Evolutionary conservation across 2,329 filamentous ascomycete species (phyloP).

Genomic region (Penicillium paneum): DNA sequence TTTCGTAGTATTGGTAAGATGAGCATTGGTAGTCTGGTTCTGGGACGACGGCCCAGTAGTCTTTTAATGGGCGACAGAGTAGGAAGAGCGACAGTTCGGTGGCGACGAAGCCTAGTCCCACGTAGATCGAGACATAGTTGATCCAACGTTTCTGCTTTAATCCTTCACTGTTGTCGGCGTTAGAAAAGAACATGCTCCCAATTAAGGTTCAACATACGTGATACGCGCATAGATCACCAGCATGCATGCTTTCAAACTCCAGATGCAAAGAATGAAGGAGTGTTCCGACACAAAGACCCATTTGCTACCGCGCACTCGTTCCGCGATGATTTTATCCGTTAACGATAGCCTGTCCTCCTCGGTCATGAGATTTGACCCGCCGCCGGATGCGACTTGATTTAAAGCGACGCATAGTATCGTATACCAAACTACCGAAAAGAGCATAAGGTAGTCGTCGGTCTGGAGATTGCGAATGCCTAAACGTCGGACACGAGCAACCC

Average conservation of each 20-base stretch:
- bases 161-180: conserved; percentile 26
- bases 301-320: conserved; percentile 56
- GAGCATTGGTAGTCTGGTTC: conserved; percentile 42
- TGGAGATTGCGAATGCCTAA: conserved; percentile 52
- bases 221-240: conserved; percentile 53
- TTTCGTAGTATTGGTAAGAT: conserved; percentile 46
- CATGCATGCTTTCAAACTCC: conserved; percentile 54
- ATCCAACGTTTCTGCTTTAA: conserved; percentile 36
- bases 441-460: conserved; percentile 56
- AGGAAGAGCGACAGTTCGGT: conserved; percentile 51
- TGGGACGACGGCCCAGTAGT: conserved; percentile 55
- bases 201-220: conserved; percentile 35
- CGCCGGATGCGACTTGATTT: conserved; percentile 53
- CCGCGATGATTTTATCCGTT: conserved; percentile 45
- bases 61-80: conserved; percentile 50
- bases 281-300: conserved; percentile 61
- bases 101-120: conserved; percentile 46
- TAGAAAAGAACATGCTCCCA: background rate
- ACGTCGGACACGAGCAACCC: conserved; percentile 40
- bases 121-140: conserved; percentile 42
- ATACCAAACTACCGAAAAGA: conserved; percentile 54
- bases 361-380: conserved; percentile 60
- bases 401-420: conserved; percentile 55
- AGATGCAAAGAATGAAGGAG: conserved; percentile 57
- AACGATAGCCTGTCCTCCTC: conserved; percentile 46